Evolutionary conservation across 2,329 filamentous ascomycete genomes (phyloP), one percentile per base, ranked within the genome.

Genomic region (Dactylellina cionopaga): DNA sequence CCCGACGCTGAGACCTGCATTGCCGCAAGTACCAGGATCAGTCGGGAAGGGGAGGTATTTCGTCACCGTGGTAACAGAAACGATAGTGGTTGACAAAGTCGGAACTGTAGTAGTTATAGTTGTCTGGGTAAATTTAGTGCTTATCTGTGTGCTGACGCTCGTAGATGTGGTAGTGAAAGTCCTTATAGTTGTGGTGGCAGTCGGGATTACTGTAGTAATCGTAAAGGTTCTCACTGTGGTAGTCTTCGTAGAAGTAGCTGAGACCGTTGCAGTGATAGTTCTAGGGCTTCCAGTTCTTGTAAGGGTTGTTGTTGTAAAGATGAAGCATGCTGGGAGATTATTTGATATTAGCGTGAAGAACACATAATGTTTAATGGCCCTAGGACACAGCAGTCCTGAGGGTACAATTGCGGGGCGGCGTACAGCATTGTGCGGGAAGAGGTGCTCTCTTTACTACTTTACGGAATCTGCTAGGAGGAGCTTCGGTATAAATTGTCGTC

Each of bases 1-100:
- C 3, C 41, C 55, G 2, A 60, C 55, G 10, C 29, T 29, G 11
- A 60, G 15, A 17, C 55, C 55, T 6, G 15, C 17, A 49, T 60
- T 60, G 5, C 49, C 19, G 15, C 55, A 60, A 39, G 25, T 47
- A 13, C 33, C 15, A 35, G 33, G 27, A 15, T 25, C 27, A 10
- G 47, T 52, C 22, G 47, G 47, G 3, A 29, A 7, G 11, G 29
- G 6, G 24, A 22, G 6, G 10, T 13, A 6, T 11, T n/a, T 33
- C 3, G 47, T 52, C 5, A 24, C 11, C 15, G 47, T 52, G 1
- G 47, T 52, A 2, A 19, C 24, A 19, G 19, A 44, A 19, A 24
- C 5, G 3, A 44, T 2, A 9, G 41, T 44, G 4, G 11, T 24
- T 5, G 41, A 4, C 24, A 19, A 9, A 5, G 41, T 19, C 24